Base-by-base conservation (phyloP, 164 flowering plant species). In the Saururus chinensis region DNA sequence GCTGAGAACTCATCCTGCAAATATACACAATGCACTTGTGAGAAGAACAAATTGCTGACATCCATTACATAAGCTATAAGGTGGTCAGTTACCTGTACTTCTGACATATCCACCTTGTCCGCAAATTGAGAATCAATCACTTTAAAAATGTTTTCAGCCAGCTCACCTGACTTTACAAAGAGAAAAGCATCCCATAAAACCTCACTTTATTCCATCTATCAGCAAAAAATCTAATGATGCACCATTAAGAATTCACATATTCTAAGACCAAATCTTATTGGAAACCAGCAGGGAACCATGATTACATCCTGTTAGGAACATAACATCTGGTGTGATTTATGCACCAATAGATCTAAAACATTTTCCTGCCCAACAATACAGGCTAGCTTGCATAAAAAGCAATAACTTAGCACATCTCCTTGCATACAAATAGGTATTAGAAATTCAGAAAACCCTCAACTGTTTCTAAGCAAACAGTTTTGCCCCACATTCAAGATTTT, bases 1-100 rank as follows among this genome's bases (percentile, higher is more conserved):
- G 87, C 90, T 62, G 96, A 86, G 77, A 86, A 93, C 68, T 93
- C 99, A 76, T 90, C 99, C 99, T 93, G 89, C 72, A 79, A 13
- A 69, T 54, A 40, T 35, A 16, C 23, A 23, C 59, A 66, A 40
- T 53, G 37, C 57, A 30, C 14, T 10, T 19, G 30, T 19, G 9
- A 70, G 23, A 35, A 40, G 26, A 8, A n/a, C 9, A 40, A 49
- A n/a, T n/a, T 40, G 19, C 58, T 42, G 24, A 11, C 24, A 41
- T 9, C 23, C n/a, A 13, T 11, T 17, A 16, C 57, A 8, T 26
- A 19, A 35, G 17, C 41, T 10, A 55, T 56, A 64, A 7, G 49
- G 14, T 45, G 14, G 14, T 45, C 4, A 12, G 21, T 56, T 70
- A 92, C 98, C 96, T 92, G 95, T 56, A 90, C 99, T 74, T 86